Evolutionary conservation across 2,329 filamentous ascomycete species (phyloP), one percentile per base, ranked within the genome.

Genomic region (Nigrospora oryzae): DNA sequence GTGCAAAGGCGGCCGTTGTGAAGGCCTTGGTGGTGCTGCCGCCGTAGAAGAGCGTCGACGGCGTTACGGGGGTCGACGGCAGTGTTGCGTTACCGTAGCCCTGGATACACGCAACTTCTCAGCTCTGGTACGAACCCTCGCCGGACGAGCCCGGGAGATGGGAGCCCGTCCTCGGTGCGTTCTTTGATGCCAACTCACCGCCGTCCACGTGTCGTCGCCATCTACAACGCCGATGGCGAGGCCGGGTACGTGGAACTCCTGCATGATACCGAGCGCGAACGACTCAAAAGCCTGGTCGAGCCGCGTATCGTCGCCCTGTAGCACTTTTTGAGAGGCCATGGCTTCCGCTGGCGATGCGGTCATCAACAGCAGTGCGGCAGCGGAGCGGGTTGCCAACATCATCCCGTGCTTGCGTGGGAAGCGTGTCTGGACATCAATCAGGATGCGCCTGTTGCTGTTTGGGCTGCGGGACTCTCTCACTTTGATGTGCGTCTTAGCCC

Each of bases 11-110:
- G 2, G 73, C 70, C 5, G 73, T 70, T 2, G 73, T 75, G 52
- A 76, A 70, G 5, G 72, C 70, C 55, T 80, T 81, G 39, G 74
- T 75, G 3, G 68, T 76, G 54, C 71, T 75, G 17, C 70, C 76
- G 38, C 64, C 63, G 52, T 74, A 75, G 59, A 75, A 79, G 2
- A 80, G 60, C 0, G 75, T 78, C 11, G 66, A 57, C 2, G 67
- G 52, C 1, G 66, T 73, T 3, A 69, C 70, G 1, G 64, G 62
- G 2, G 55, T 64, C 5, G 56, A 59, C 5, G 67, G 61, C 15
- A 65, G 59, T 32, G 47, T 59, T 3, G 66, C 46, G 60, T 61
- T 40, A 60, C 69, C 71, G 47, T 69, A 71, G 14, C 68, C 73
- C 67, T 72, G 52, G 14, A n/a, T 47, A 43, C 36, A 15, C 11